Evolutionary conservation across 1,284 basidiomycete genomes (phyloP).

Genomic region (Coniophora puteana): DNA sequence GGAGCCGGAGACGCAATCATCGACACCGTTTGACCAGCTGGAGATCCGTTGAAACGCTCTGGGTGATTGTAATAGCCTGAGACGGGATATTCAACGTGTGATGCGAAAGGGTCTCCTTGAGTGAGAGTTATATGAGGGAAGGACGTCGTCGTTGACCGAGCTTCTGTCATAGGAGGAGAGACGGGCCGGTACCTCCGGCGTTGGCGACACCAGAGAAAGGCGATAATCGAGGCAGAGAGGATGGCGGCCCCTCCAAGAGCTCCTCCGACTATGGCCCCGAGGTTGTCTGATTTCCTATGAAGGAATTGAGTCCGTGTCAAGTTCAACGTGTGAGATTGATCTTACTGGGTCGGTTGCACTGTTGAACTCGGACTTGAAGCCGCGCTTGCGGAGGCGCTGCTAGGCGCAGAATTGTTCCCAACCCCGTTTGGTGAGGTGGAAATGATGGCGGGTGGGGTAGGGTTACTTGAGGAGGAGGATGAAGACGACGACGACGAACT

Average conservation of each 20-base stretch:
- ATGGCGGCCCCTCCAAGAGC: slow-evolving; percentile 14
- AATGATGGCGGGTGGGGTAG: slow-evolving; percentile 6
- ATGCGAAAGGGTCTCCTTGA: slow-evolving; percentile 5
- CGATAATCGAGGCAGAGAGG: slow-evolving; percentile 11
- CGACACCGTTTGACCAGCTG: slow-evolving; percentile 5
- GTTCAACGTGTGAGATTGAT: neutral
- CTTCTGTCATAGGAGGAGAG: slow-evolving; percentile 7
- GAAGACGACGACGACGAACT: slow-evolving; percentile 4
- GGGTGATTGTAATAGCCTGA: slow-evolving; percentile 6
- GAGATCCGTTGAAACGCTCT: slow-evolving; percentile 9
- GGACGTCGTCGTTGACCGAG: too few species aligned
- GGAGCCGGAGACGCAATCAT: neutral
- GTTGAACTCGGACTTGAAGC: slow-evolving; percentile 2
- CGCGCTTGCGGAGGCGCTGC: neutral
- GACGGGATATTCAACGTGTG: neutral
- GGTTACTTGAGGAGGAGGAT: neutral
- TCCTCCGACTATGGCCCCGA: slow-evolving; percentile 14
- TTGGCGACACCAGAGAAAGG: slow-evolving; percentile 10
- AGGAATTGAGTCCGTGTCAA: neutral
- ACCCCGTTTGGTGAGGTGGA: neutral
- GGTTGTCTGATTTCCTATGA: slow-evolving; percentile 6
- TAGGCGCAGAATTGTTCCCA: slow-evolving; percentile 4
- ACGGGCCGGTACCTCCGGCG: slow-evolving; percentile 5
- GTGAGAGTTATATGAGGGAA: too few species aligned
- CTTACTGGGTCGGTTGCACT: slow-evolving; percentile 10